Conservation (phyloP, 441 rosid genomes). For the Euphorbia celastroides region DNA sequence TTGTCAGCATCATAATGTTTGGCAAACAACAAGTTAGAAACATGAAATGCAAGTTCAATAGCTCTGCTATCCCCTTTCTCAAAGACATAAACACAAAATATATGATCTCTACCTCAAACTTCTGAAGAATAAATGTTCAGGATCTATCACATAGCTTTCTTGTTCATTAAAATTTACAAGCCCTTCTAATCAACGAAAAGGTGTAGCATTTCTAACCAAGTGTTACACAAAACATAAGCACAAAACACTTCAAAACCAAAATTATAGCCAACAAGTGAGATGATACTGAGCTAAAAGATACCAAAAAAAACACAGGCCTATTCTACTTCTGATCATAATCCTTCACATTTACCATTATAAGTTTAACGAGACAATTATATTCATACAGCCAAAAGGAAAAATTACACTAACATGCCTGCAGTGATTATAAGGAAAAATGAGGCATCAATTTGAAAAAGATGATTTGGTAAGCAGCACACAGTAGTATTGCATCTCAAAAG, state of each 20-base stretch:
- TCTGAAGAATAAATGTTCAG: background rate
- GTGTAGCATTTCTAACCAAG: no score
- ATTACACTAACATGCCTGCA: background rate
- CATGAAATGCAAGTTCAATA: background rate
- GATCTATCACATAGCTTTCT: no score
- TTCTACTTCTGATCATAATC: background rate
- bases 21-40: background rate
- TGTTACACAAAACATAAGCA: background rate
- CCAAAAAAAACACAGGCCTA: no score
- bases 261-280: background rate
- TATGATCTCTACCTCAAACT: background rate
- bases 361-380: background rate
- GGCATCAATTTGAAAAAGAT: background rate
- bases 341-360: slow-evolving; percentile 1
- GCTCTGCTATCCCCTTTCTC: background rate
- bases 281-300: no score
- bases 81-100: background rate
- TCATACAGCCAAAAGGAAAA: background rate
- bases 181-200: no score
- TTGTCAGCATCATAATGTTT: no score
- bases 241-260: background rate
- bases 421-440: background rate
- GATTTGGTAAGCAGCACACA: background rate
- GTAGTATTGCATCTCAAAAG: background rate
- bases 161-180: no score